Percentiles rank a stretch among this genome's conserved stretches.
phyloP scores from a whole-genome alignment of 495 filamentous ascomycete species.

The Pseudoneurospora amorphoporcata region DNA sequence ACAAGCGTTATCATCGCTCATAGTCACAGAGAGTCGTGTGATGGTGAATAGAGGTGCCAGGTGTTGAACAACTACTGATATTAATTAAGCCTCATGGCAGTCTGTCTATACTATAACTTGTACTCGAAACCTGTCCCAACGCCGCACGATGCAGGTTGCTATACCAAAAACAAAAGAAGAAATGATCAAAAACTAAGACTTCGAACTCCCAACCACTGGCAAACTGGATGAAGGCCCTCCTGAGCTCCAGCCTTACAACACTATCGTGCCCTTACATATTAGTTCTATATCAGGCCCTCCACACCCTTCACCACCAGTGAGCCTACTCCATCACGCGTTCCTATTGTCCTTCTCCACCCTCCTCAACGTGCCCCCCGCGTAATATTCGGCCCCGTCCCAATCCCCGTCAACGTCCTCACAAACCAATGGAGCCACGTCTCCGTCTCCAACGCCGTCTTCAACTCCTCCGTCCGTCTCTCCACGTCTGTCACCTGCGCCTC shows the following conservation, averaged over 20 bases:
- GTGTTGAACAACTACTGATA: not conserved
- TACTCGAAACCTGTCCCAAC: not conserved
- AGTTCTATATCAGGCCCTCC: not conserved
- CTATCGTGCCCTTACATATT: no score
- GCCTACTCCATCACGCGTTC: not conserved
- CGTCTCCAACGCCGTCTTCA: constrained; percentile 55
- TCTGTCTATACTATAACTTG: not conserved
- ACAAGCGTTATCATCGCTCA: not conserved
- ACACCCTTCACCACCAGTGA: not conserved
- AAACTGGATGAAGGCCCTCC: not conserved
- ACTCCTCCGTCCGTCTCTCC: constrained; percentile 60
- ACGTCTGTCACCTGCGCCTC: constrained; percentile 69
- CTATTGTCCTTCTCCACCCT: not conserved
- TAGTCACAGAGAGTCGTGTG: not conserved
- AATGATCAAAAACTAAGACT: not conserved
- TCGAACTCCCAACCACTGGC: not conserved
- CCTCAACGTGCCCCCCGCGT: constrained; percentile 17
- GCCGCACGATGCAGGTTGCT: not conserved
- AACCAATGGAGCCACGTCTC: constrained; percentile 53
- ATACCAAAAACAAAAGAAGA: not conserved
- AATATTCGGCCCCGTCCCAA: constrained; percentile 48
- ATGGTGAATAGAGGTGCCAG: not conserved
- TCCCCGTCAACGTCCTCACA: constrained; percentile 46
- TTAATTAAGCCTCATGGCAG: not conserved
- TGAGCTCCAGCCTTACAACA: not conserved